These are phyloP conservation scores for Ascochyta lentis DNA, from an alignment of 2,329 filamentous ascomycete species.

Conservation along the genomic window DNA sequence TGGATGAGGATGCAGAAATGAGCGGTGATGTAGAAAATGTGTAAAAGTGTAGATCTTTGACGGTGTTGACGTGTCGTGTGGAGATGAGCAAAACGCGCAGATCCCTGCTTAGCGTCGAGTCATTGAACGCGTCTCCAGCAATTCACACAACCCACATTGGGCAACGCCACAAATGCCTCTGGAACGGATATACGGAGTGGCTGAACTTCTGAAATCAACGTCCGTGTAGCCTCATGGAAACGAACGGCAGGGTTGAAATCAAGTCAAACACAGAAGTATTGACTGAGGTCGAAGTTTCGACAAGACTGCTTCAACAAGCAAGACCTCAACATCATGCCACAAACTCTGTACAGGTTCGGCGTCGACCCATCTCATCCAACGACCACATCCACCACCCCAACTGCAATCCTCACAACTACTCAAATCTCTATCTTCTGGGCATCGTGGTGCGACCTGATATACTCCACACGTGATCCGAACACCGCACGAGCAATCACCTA, in stretches of 20 bases:
- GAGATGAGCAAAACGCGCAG: neutral
- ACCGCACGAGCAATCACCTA: slow-evolving; percentile 21
- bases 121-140: neutral
- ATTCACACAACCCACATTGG: neutral
- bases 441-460: slow-evolving; percentile 42
- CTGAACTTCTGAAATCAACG: neutral
- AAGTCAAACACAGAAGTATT: too few species aligned
- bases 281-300: neutral
- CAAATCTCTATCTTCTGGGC: slow-evolving; percentile 23
- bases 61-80: slow-evolving; percentile 18
- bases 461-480: slow-evolving; percentile 4
- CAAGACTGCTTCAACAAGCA: neutral
- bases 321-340: neutral
- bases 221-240: too few species aligned
- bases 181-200: neutral
- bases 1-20: neutral
- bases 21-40: neutral
- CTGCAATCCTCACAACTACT: slow-evolving; percentile 4
- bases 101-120: slow-evolving; percentile 15
- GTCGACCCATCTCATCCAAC: neutral
- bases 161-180: slow-evolving; percentile 7
- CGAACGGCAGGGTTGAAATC: too few species aligned
- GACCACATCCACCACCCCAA: neutral
- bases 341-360: slow-evolving; percentile 10
- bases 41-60: slow-evolving; percentile 13